Evolutionary conservation across 257 asterid species (phyloP), one percentile per base, ranked within the genome.

Genomic region (Thymus quinquecostatus): DNA sequence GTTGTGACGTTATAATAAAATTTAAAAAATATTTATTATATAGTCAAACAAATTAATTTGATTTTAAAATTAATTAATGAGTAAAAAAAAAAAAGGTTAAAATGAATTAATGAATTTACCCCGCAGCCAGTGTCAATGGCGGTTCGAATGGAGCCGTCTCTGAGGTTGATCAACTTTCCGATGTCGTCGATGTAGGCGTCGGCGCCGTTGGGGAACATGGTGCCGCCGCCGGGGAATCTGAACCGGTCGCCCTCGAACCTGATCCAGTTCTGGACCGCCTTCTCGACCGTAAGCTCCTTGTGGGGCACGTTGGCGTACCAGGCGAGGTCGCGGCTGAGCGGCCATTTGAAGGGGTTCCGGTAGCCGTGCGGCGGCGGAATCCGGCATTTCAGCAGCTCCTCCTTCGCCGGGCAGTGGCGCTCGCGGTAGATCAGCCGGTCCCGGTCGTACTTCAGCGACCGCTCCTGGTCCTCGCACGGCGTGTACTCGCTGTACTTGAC

Each of bases 111-210:
- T 27, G n/a, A 9, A 2, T 75, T 21, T 89, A 92, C 97, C 88
- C 97, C 97, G 67, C 98, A 92, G 32, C 98, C 98, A 10, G 98
- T 92, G 50, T 92, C 98, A 61, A 92, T 86, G 85, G 98, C 96
- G 1, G 98, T 92, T 55, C 98, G 68, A 62, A 89, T 86, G 38
- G 93, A 86, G 34, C 98, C 98, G 60, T 89, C 96, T 66, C 76
- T 85, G 69, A 92, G 80, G 72, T 89, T 86, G 71, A 92, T 92
- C 69, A 92, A 61, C 73, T 88, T 85, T 5, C 89, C 96, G 65
- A 92, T 85, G 49, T 92, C 96, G 55, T 92, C 92, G 48, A 92
- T 92, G 54, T 89, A 92, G 1, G 96, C 90, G 68, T 80, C 89
- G 8, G 98, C 98, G n/a, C 98, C 98, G 60, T 86, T 84, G 1